phyloP scores from a whole-genome alignment of 73 alveolate genomes.

The Tetrahymena borealis region DNA sequence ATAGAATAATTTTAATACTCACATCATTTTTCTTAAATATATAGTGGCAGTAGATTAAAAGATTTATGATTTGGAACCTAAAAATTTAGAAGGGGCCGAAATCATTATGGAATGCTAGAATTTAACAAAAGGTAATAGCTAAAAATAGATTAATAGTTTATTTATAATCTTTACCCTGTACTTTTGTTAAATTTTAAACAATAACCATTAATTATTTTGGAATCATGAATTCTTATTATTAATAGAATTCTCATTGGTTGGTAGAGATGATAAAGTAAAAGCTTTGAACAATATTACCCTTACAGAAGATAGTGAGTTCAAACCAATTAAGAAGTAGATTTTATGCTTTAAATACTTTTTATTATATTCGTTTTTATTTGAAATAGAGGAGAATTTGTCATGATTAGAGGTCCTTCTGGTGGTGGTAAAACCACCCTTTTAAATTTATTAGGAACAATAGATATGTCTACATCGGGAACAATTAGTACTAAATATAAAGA shows the following conservation, averaged over 20 bases:
- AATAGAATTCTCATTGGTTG: constrained; percentile 17
- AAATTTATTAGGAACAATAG: constrained; percentile 91
- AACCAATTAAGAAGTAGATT: constrained; percentile 70
- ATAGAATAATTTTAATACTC: neutral
- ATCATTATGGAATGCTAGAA: constrained; percentile 21
- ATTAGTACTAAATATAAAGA: neutral
- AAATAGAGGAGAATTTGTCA: constrained; percentile 90
- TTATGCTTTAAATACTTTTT: neutral
- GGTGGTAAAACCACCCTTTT: constrained; percentile 97
- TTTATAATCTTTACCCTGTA: too few relatives aligned
- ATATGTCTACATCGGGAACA: constrained; percentile 59
- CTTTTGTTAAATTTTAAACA: too few relatives aligned
- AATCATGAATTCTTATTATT: neutral
- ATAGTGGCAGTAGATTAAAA: neutral
- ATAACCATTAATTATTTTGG: too few relatives aligned
- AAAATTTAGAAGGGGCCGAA: constrained; percentile 15
- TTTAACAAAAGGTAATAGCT: constrained; percentile 22
- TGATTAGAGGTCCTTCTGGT: constrained; percentile 98
- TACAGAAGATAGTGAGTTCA: constrained; percentile 59
- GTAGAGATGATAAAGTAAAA: constrained; percentile 28
- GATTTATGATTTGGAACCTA: constrained; percentile 4
- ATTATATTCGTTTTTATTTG: neutral
- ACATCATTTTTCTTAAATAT: neutral
- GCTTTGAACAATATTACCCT: constrained; percentile 38
- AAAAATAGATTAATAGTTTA: neutral